A percentile compares a stretch with the other conserved stretches of the same genome.
Evolutionary conservation across 2,329 filamentous ascomycete genomes (phyloP).

Genomic region (Xylariaceae sp.): DNA sequence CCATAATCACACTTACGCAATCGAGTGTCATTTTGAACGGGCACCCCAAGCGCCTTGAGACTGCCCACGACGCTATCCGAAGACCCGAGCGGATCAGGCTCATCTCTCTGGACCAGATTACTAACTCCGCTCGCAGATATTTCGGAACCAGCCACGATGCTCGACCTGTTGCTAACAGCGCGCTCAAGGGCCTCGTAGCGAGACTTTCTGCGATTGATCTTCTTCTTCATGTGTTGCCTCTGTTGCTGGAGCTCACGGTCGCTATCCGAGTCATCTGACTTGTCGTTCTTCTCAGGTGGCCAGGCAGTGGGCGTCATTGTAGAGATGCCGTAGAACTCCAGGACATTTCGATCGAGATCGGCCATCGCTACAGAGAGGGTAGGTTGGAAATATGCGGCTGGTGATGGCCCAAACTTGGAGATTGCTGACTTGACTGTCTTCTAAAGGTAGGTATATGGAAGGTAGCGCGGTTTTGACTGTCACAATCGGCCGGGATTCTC

Average conservation of each 20-base stretch:
- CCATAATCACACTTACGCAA: constrained; percentile 52
- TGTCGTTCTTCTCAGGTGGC: constrained; percentile 65
- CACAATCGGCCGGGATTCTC: not conserved
- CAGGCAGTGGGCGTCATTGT: constrained; percentile 75
- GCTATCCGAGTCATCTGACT: constrained; percentile 60
- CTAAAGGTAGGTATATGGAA: not conserved
- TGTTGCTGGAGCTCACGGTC: constrained; percentile 48
- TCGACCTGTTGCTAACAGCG: constrained; percentile 62
- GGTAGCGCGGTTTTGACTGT: not conserved
- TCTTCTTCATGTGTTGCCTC: constrained; percentile 40
- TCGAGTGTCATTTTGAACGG: constrained; percentile 76
- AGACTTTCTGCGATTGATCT: constrained; percentile 60
- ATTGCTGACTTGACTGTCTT: not conserved
- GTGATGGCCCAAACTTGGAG: not conserved
- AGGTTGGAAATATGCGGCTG: constrained; percentile 10
- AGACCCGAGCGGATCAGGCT: constrained; percentile 85
- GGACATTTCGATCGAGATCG: constrained; percentile 69
- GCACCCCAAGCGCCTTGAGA: constrained; percentile 68
- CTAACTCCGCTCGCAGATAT: constrained; percentile 60
- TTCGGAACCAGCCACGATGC: constrained; percentile 61
- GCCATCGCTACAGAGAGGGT: constrained; percentile 42
- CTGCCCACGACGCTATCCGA: constrained; percentile 80
- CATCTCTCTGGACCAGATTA: constrained; percentile 81
- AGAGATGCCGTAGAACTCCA: constrained; percentile 84
- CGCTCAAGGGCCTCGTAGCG: constrained; percentile 81